A percentile compares a stretch with the other conserved stretches of the same genome.
Evolutionary conservation across 1,139 yeast species (phyloP).

Genomic region (Eremothecium cymbalariae): DNA sequence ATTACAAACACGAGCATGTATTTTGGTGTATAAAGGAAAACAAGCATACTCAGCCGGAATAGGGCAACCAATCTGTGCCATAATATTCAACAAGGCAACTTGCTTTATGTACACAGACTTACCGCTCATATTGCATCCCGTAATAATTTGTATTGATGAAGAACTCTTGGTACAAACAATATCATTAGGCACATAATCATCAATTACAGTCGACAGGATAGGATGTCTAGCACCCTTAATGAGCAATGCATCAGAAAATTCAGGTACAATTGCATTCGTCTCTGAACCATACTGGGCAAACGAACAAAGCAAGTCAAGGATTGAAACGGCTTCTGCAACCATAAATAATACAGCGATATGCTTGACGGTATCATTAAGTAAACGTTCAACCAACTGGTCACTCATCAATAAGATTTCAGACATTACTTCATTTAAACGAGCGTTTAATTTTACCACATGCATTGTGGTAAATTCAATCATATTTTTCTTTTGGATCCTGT

Average conservation of each 20-base stretch:
- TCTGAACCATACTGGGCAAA: conserved; percentile 31
- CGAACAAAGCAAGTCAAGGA: conserved; percentile 38
- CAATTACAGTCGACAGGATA: conserved; percentile 30
- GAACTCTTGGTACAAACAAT: conserved; percentile 31
- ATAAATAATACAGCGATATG: conserved; percentile 36
- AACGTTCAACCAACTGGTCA: conserved; percentile 34
- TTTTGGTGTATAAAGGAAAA: conserved; percentile 33
- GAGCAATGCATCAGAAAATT: conserved; percentile 30
- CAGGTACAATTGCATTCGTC: conserved; percentile 33
- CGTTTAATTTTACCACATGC: conserved; percentile 37
- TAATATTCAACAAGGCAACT: conserved; percentile 34
- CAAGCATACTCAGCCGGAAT: conserved; percentile 39
- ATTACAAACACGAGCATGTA: conserved; percentile 36
- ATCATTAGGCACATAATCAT: conserved; percentile 36
- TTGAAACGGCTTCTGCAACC: conserved; percentile 40
- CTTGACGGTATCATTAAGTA: conserved; percentile 27
- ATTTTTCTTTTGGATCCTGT: conserved; percentile 30
- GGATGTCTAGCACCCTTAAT: conserved; percentile 38
- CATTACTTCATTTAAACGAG: conserved; percentile 35
- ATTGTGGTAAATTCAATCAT: conserved; percentile 38
- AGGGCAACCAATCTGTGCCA: conserved; percentile 42
- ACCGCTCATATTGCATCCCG: conserved; percentile 45
- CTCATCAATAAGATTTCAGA: conserved; percentile 38
- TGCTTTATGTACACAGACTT: conserved; percentile 41
- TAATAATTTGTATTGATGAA: conserved; percentile 38